Conservation (phyloP, 2,329 filamentous ascomycete genomes). For the Fusarium floridanum region DNA sequence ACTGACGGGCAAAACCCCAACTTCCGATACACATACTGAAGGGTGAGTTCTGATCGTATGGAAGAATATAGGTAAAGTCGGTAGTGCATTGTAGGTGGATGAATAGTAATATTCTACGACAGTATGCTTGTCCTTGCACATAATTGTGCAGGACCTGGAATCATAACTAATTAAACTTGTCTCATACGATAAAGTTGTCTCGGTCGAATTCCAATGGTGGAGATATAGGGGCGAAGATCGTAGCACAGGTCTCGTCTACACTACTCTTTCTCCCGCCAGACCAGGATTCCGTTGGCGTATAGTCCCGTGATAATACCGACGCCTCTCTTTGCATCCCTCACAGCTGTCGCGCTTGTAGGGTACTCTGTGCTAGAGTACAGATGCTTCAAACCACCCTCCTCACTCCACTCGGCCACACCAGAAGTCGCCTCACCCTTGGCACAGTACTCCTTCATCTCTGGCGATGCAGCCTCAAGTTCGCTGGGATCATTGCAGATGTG, state of each 20-base stretch:
- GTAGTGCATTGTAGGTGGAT: too few species aligned
- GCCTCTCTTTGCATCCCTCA: constrained; percentile 46
- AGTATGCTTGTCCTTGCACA: background rate
- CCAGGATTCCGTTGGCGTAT: constrained; percentile 53
- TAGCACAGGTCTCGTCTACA: background rate
- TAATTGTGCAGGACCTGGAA: background rate
- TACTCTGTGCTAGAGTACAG: constrained; percentile 52
- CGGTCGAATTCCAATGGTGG: background rate
- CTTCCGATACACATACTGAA: constrained; percentile 26
- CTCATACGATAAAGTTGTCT: background rate
- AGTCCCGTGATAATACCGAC: constrained; percentile 54
- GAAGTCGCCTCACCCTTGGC: constrained; percentile 31
- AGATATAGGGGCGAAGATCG: background rate
- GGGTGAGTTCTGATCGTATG: background rate
- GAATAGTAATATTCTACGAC: background rate
- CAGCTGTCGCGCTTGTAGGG: constrained; percentile 51
- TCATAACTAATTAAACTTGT: background rate
- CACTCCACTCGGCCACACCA: constrained; percentile 54
- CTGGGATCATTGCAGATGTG: constrained; percentile 52
- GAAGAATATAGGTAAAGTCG: background rate
- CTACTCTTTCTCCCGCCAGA: constrained; percentile 40
- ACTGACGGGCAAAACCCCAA: constrained; percentile 26
- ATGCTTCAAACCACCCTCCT: constrained; percentile 48
- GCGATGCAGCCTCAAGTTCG: constrained; percentile 40
- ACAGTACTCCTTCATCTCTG: constrained; percentile 3